Conservation (phyloP, 805 yeast genomes). For the Metschnikowia peoriensis region DNA sequence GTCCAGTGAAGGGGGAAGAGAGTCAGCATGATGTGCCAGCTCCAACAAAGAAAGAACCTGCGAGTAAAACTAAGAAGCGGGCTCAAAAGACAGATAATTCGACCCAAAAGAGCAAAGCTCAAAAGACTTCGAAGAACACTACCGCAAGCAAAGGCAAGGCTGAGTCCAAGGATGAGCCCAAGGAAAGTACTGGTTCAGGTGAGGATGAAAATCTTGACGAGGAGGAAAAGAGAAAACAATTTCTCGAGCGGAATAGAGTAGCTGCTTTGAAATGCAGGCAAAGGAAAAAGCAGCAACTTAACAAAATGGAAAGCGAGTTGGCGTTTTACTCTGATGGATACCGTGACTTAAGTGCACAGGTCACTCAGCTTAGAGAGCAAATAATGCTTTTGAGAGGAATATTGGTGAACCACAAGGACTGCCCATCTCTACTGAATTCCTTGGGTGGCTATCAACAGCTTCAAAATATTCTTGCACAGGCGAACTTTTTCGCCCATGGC, state of each 20-base stretch:
- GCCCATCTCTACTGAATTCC: conserved; percentile 37
- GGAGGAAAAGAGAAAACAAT: conserved; percentile 61
- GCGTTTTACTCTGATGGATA: conserved; percentile 69
- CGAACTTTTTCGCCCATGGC: conserved; percentile 28
- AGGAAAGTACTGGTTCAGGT: conserved; percentile 1
- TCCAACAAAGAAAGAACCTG: background rate
- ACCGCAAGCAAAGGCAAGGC: conserved; percentile 9
- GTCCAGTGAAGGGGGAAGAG: background rate
- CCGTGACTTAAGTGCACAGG: conserved; percentile 58
- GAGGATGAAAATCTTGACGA: conserved; percentile 18
- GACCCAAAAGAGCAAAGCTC: conserved; percentile 6
- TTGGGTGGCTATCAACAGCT: conserved; percentile 49
- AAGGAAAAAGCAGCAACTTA: conserved; percentile 85
- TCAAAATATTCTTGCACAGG: conserved; percentile 39
- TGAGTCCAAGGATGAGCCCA: conserved; percentile 10
- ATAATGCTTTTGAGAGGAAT: conserved; percentile 48
- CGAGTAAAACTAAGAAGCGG: conserved; percentile 5
- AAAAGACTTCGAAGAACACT: conserved; percentile 11
- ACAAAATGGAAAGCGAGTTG: conserved; percentile 78
- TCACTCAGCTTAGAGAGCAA: conserved; percentile 58
- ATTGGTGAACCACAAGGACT: conserved; percentile 51
- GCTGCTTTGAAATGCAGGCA: conserved; percentile 97
- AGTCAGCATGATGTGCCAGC: background rate
- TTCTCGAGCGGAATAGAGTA: conserved; percentile 84
- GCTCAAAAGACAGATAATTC: conserved; percentile 1